Evolutionary conservation across 2,329 filamentous ascomycete genomes (phyloP).

Genomic region (Colletotrichum tofieldiae): DNA sequence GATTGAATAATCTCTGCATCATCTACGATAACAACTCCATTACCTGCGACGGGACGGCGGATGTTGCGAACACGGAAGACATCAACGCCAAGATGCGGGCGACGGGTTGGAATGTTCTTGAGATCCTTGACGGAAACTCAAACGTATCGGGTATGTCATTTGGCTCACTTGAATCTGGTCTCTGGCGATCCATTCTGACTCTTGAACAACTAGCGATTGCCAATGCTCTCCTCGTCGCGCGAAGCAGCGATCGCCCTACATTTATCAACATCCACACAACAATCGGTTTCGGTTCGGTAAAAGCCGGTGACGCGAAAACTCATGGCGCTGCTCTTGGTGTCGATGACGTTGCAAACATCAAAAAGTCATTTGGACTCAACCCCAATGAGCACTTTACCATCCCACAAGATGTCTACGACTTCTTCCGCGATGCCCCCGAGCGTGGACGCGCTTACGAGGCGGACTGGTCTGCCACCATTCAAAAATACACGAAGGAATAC

Average conservation of each 20-base stretch:
- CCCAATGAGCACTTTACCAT: constrained; percentile 54
- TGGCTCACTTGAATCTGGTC: background rate
- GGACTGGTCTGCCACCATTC: constrained; percentile 61
- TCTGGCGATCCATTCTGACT: background rate
- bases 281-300: constrained; percentile 66
- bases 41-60: constrained; percentile 71
- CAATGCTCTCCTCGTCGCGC: constrained; percentile 61
- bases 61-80: constrained; percentile 69
- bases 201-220: constrained; percentile 51
- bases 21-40: constrained; percentile 75
- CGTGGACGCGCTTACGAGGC: constrained; percentile 61
- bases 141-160: constrained; percentile 56
- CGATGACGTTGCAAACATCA: constrained; percentile 63
- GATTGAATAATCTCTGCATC: constrained; percentile 69
- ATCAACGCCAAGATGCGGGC: constrained; percentile 72
- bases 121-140: constrained; percentile 66
- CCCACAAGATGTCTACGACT: constrained; percentile 63
- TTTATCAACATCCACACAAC: constrained; percentile 73
- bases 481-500: constrained; percentile 59
- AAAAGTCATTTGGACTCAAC: constrained; percentile 51
- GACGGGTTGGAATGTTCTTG: constrained; percentile 69
- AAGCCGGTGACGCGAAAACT: constrained; percentile 66
- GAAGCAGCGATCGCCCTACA: constrained; percentile 63
- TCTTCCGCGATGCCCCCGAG: constrained; percentile 62
- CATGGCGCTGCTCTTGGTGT: constrained; percentile 72